phyloP scores from a whole-genome alignment of 768 basidiomycete species.

The Hydnum rufescens region DNA sequence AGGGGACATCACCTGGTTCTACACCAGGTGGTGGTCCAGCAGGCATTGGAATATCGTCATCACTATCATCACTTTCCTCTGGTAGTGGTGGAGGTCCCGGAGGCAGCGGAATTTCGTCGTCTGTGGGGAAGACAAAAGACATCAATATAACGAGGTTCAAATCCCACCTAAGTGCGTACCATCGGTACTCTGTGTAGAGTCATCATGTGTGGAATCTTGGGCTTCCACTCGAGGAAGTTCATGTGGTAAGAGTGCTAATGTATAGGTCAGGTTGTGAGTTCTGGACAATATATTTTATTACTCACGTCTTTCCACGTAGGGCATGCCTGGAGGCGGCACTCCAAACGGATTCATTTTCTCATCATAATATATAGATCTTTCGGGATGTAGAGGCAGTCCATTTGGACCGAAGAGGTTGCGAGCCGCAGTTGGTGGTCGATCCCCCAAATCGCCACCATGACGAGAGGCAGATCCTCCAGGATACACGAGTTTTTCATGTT shows the following conservation, averaged over 20 bases:
- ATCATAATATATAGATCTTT: conserved; percentile 82
- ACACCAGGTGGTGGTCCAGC: conserved; percentile 39
- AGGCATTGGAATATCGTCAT: conserved; percentile 82
- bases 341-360: conserved; percentile 85
- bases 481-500: conserved; percentile 73
- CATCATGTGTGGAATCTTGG: neutral
- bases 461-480: conserved; percentile 9
- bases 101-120: conserved; percentile 11
- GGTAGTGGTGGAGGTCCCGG: conserved; percentile 8
- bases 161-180: neutral
- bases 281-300: conserved; percentile 5
- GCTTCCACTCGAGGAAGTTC: conserved; percentile 4
- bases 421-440: conserved; percentile 10
- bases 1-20: neutral
- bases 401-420: conserved; percentile 48
- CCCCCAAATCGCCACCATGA: neutral
- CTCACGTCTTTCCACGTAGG: conserved; percentile 76
- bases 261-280: neutral
- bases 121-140: neutral
- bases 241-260: conserved; percentile 3
- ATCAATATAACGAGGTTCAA: neutral
- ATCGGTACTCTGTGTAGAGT: neutral
- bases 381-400: conserved; percentile 78
- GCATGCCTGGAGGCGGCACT: conserved; percentile 90
- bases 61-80: conserved; percentile 22